Base-by-base conservation (phyloP, 495 filamentous ascomycete species). In the Pseudomonodictys pantanalensis region DNA sequence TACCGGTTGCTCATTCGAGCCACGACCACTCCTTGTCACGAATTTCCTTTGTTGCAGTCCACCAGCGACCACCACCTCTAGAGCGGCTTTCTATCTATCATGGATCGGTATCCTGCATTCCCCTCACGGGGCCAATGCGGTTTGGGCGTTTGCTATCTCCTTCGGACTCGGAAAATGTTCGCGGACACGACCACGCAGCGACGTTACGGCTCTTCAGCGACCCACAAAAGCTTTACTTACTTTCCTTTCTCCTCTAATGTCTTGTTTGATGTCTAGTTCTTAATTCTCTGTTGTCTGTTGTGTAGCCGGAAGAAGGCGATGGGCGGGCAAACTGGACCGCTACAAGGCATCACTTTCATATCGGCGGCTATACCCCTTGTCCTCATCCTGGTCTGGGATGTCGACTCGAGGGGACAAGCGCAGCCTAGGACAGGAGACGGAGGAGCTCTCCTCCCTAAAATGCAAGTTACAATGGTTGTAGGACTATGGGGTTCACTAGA, bases 1-100 rank as follows among this genome's bases (percentile, higher is more conserved):
- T 22, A 24, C 52, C 24, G 49, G 32, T 25, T 23, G 46, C 48
- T 58, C 46, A 59, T 58, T 56, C 42, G 59, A 62, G 54, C 53
- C 55, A 64, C 65, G 65, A 47, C 28, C 61, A 44, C 47, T 68
- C 65, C 60, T 64, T 68, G 7, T 59, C 26, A 68, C 60, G 65
- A 68, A 58, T 68, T 60, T 57, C 59, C 18, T 67, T 56, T 67
- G 59, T 67, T 25, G 42, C 2, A 15, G 3, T 8, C n/a, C n/a
- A n/a, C n/a, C n/a, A n/a, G n/a, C n/a, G n/a, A n/a, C n/a, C n/a
- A n/a, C n/a, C n/a, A n/a, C n/a, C n/a, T n/a, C 11, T 28, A 44
- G 28, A 25, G 48, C n/a, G 48, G 43, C 3, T 32, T 26, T 53
- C 30, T 18, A 35, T 9, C 26, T 54, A 20, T 23, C 42, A 38